Base-by-base conservation (phyloP, 164 flowering plant genomes). In the Pachysandra terminalis region DNA sequence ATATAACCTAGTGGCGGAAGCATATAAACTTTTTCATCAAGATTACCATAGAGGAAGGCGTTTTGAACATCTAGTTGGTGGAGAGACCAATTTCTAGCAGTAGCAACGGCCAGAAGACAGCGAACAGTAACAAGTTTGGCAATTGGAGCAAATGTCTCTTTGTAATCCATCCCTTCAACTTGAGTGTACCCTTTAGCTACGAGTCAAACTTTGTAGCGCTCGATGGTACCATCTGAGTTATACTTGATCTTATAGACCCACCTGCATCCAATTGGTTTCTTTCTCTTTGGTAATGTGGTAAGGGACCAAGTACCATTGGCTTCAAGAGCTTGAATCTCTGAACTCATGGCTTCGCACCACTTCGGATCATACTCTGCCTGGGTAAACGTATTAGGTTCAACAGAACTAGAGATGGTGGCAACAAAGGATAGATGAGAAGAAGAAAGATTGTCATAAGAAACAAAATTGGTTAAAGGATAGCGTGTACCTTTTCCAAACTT, bases 111-210 rank as follows among this genome's bases (percentile, higher is more conserved):
- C 0, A 72, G 27, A 16, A 66, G 24, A 2, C 16, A 5, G 0
- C 28, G 27, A 16, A 72, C 16, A 10, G 56, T 71, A 41, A 22
- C 19, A 25, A 73, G 40, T 24, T 61, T 72, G 19, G 62, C 66
- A 7, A 72, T 0, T 2, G 14, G 64, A 32, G 64, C 9, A 35
- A 61, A 59, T 12, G 64, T 28, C n/a, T 61, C 64, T 32, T n/a
- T 35, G 16, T 45, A 66, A 12, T 66, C 75, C 5, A 66, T 0
- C 24, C 70, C 66, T 22, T 60, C 40, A 14, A 21, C 28, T 19
- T 59, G n/a, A 19, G 14, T 63, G 14, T 54, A 62, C 0, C 45
- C 63, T 25, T 57, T 40, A 1, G 53, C 70, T n/a, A 61, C 64
- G 8, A 61, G 32, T 1, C 64, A 12, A 9, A 41, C 45, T n/a